phyloP scores from a whole-genome alignment of 2,329 filamentous ascomycete species.

The Leptographium lundbergii region DNA sequence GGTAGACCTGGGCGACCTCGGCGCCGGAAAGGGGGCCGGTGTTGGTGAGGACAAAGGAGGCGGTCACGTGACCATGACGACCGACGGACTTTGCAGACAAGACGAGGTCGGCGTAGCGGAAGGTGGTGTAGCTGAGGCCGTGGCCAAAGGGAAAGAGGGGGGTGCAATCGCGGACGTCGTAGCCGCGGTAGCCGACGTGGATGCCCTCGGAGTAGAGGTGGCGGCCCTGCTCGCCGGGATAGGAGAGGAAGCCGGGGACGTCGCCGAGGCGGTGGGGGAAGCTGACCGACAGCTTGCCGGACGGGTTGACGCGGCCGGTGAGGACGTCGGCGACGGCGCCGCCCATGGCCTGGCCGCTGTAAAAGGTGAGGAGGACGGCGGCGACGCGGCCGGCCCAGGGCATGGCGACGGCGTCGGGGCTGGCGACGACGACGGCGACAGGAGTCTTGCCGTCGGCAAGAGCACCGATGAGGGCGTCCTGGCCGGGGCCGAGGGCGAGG shows the following conservation, averaged over 20 bases:
- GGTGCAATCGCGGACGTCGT: slow-evolving; percentile 52
- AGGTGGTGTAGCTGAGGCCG: slow-evolving; percentile 66
- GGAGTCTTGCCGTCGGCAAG: slow-evolving; percentile 48
- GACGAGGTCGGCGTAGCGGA: slow-evolving; percentile 28
- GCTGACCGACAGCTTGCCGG: slow-evolving; percentile 52
- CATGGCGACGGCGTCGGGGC: slow-evolving; percentile 54
- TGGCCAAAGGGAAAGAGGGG: slow-evolving; percentile 69
- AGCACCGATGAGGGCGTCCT: slow-evolving; percentile 50
- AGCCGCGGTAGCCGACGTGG: slow-evolving; percentile 70
- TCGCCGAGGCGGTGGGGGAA: slow-evolving; percentile 58
- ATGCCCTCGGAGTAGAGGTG: slow-evolving; percentile 63
- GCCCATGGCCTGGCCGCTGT: slow-evolving; percentile 56
- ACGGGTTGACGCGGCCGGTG: slow-evolving; percentile 49
- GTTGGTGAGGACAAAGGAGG: slow-evolving; percentile 44
- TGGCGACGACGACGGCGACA: slow-evolving; percentile 56
- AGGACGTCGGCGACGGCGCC: slow-evolving; percentile 55
- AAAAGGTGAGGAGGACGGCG: slow-evolving; percentile 58
- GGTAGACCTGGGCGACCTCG: slow-evolving; percentile 38
- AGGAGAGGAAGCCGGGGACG: slow-evolving; percentile 67
- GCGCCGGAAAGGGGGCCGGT: slow-evolving; percentile 34
- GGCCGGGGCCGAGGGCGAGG: slow-evolving; percentile 40
- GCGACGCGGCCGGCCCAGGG: slow-evolving; percentile 56
- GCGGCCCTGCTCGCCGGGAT: slow-evolving; percentile 39
- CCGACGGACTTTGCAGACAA: slow-evolving; percentile 7
- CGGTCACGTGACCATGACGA: slow-evolving; percentile 17